Evolutionary conservation across 2,329 filamentous ascomycete species (phyloP).

Genomic region (Botrytis paeoniae): DNA sequence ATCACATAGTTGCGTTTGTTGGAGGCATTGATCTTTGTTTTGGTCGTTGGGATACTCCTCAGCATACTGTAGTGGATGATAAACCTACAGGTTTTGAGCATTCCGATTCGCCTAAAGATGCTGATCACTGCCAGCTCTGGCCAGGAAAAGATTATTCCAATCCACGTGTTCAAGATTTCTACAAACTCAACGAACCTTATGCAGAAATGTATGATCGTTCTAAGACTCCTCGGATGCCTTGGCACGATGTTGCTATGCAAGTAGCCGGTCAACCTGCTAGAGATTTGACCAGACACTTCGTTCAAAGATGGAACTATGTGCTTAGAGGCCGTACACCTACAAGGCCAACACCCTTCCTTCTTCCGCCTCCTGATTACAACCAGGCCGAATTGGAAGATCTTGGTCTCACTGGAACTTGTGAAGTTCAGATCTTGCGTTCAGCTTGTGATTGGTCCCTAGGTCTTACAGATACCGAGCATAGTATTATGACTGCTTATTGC

Average conservation of each 20-base stretch:
- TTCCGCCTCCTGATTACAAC: slow-evolving; percentile 90
- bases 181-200: slow-evolving; percentile 86
- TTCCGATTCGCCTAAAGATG: slow-evolving; percentile 73
- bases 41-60: slow-evolving; percentile 93
- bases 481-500: slow-evolving; percentile 92
- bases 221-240: slow-evolving; percentile 89
- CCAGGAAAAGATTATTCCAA: slow-evolving; percentile 99
- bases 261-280: slow-evolving; percentile 93
- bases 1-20: slow-evolving; percentile 93
- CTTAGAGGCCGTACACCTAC: slow-evolving; percentile 90
- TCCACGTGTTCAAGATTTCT: slow-evolving; percentile 92
- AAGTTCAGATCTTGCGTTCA: slow-evolving; percentile 92
- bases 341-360: slow-evolving; percentile 84
- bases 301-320: slow-evolving; percentile 97
- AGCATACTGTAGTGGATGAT: slow-evolving; percentile 87
- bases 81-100: slow-evolving; percentile 92
- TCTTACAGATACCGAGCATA: slow-evolving; percentile 82
- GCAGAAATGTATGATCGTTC: slow-evolving; percentile 98
- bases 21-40: slow-evolving; percentile 97
- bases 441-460: slow-evolving; percentile 90
- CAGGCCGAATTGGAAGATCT: slow-evolving; percentile 80
- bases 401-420: slow-evolving; percentile 88
- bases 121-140: slow-evolving; percentile 93
- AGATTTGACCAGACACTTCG: slow-evolving; percentile 92
- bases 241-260: slow-evolving; percentile 98